These are phyloP conservation scores for Sclerotinia minor DNA, from an alignment of 2,329 filamentous ascomycete species.

Conservation along the genomic window DNA sequence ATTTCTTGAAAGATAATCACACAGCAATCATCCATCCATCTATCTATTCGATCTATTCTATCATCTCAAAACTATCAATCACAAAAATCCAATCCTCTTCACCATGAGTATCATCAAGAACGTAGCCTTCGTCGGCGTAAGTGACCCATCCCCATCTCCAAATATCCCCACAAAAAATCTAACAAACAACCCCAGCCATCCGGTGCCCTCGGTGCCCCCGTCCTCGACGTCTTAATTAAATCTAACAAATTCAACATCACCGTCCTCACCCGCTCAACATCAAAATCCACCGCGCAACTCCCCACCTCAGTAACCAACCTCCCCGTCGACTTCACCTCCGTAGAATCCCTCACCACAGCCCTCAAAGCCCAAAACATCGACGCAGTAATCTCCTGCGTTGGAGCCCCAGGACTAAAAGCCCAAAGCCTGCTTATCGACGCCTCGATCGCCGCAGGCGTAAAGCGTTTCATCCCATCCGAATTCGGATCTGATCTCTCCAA, in stretches of 20 bases:
- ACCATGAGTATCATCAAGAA: slow-evolving; percentile 37
- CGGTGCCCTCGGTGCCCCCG: slow-evolving; percentile 34
- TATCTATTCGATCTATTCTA: not conserved
- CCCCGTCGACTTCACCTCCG: slow-evolving; percentile 48
- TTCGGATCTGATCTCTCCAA: slow-evolving; percentile 49
- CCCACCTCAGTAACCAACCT: slow-evolving; percentile 45
- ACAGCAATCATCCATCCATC: not conserved
- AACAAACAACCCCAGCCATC: slow-evolving; percentile 28
- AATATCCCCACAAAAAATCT: not conserved
- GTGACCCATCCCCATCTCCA: slow-evolving; percentile 7
- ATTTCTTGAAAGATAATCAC: too few species aligned
- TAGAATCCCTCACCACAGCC: slow-evolving; percentile 47
- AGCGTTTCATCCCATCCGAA: slow-evolving; percentile 62
- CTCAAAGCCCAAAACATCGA: slow-evolving; percentile 54
- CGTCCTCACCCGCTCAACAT: slow-evolving; percentile 48
- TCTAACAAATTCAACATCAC: slow-evolving; percentile 48
- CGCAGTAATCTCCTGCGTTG: slow-evolving; percentile 55
- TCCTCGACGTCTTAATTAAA: slow-evolving; percentile 34
- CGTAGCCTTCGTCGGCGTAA: slow-evolving; percentile 35
- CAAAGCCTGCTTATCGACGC: slow-evolving; percentile 58
- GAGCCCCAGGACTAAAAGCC: slow-evolving; percentile 38
- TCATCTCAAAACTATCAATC: not conserved
- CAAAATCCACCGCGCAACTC: slow-evolving; percentile 30
- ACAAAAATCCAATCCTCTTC: not conserved
- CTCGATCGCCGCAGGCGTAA: slow-evolving; percentile 57